Conservation (phyloP, 2,329 filamentous ascomycete species). For the Penicillium sp. region DNA sequence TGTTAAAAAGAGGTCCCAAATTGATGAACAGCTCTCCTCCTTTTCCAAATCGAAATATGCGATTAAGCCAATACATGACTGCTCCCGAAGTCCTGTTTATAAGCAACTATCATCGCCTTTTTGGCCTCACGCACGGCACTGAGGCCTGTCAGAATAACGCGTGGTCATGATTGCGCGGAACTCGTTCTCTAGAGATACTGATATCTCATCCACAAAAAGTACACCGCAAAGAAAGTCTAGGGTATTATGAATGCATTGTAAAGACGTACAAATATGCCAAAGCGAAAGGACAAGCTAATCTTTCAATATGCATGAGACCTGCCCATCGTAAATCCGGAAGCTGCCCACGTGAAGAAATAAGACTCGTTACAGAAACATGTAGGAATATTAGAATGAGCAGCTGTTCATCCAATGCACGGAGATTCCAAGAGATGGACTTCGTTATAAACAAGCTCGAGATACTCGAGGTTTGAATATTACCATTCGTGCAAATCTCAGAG, state of each 20-base stretch:
- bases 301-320: slow-evolving; percentile 15
- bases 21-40: no score
- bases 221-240: not conserved
- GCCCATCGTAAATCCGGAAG: slow-evolving; percentile 17
- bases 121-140: no score
- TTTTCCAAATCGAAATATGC: no score
- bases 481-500: slow-evolving; percentile 12
- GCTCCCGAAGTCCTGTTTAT: no score
- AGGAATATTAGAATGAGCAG: not conserved
- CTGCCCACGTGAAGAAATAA: slow-evolving; percentile 8
- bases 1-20: no score
- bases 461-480: slow-evolving; percentile 13
- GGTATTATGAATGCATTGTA: slow-evolving; percentile 12
- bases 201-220: not conserved
- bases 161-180: no score
- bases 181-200: not conserved
- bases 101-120: no score
- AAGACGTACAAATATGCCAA: slow-evolving; percentile 9
- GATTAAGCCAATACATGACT: no score
- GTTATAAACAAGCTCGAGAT: slow-evolving; percentile 14
- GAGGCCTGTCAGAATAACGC: no score
- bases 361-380: not conserved
- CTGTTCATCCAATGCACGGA: not conserved
- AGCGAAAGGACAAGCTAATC: slow-evolving; percentile 9
- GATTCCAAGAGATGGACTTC: slow-evolving; percentile 6